phyloP scores from a whole-genome alignment of 768 basidiomycete genomes.

The Russula griseocarnosa region DNA sequence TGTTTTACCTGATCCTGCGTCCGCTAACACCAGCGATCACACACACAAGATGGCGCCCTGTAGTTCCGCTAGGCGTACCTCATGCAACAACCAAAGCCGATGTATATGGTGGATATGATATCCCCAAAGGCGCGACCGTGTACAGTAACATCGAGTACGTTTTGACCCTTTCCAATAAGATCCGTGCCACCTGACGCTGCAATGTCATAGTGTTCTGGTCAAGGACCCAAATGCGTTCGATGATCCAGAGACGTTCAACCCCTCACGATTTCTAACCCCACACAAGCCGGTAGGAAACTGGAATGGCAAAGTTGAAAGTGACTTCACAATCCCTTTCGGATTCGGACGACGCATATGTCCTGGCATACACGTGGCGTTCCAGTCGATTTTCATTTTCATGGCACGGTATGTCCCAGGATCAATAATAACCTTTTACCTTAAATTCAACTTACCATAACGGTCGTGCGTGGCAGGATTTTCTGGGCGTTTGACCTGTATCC shows the following conservation, averaged over 20 bases:
- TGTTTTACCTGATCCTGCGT: background rate
- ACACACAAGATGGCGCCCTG: slow-evolving; percentile 10
- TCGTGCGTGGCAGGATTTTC: slow-evolving; percentile 12
- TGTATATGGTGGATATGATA: slow-evolving; percentile 16
- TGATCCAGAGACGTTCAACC: slow-evolving; percentile 29
- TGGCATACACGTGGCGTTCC: slow-evolving; percentile 25
- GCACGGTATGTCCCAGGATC: background rate
- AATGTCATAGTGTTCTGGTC: slow-evolving; percentile 22
- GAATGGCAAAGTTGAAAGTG: slow-evolving; percentile 16
- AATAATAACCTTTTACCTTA: no score
- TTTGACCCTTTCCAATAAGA: background rate
- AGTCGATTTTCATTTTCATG: slow-evolving; percentile 24
- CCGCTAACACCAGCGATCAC: background rate
- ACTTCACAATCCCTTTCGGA: slow-evolving; percentile 28
- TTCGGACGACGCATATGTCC: slow-evolving; percentile 30
- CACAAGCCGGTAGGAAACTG: slow-evolving; percentile 5
- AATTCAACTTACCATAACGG: background rate
- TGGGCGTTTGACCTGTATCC: slow-evolving; percentile 29
- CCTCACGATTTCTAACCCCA: slow-evolving; percentile 29
- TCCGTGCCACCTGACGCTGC: background rate
- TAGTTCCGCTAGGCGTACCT: slow-evolving; percentile 12
- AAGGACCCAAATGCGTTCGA: slow-evolving; percentile 29
- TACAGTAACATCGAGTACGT: slow-evolving; percentile 19
- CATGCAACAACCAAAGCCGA: slow-evolving; percentile 11
- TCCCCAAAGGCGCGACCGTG: slow-evolving; percentile 16